A percentile compares a stretch with the other conserved stretches of the same genome.
Conservation (phyloP, 257 asterid species). For the Salvia miltiorrhiza region DNA sequence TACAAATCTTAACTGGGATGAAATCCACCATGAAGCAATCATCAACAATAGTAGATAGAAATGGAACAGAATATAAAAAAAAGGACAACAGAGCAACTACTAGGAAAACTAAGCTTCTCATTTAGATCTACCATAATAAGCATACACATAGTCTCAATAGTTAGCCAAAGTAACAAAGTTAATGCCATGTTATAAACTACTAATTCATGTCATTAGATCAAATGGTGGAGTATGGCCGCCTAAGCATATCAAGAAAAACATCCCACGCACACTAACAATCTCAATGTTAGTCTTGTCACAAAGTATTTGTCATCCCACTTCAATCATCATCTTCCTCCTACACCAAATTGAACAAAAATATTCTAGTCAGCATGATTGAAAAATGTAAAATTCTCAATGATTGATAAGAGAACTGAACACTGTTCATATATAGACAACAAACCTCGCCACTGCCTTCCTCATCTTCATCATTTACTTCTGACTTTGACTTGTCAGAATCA, state of each 20-base stretch:
- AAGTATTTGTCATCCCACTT: background rate
- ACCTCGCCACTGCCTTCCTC: constrained; percentile 71
- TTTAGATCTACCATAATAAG: constrained; percentile 9
- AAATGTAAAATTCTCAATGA: background rate
- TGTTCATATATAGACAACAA: constrained; percentile 3
- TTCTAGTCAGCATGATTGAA: background rate
- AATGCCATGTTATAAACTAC: constrained; percentile 29
- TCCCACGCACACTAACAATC: constrained; percentile 21
- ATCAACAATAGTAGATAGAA: background rate
- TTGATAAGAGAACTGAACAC: background rate
- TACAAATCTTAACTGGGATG: background rate
- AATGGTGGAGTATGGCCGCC: constrained; percentile 22
- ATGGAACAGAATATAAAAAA: background rate
- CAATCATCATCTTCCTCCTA: constrained; percentile 57
- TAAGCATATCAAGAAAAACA: constrained; percentile 12
- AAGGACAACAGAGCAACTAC: background rate
- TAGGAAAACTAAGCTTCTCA: background rate
- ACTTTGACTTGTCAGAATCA: constrained; percentile 77
- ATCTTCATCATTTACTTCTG: constrained; percentile 54
- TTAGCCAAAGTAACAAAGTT: constrained; percentile 18
- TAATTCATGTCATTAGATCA: constrained; percentile 12
- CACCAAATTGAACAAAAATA: constrained; percentile 11
- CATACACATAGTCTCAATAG: constrained; percentile 10
- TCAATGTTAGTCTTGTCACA: constrained; percentile 6
- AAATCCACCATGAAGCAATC: background rate